These are phyloP conservation scores for Drechslera avenae DNA, from an alignment of 2,329 filamentous ascomycete species.

Conservation along the genomic window DNA sequence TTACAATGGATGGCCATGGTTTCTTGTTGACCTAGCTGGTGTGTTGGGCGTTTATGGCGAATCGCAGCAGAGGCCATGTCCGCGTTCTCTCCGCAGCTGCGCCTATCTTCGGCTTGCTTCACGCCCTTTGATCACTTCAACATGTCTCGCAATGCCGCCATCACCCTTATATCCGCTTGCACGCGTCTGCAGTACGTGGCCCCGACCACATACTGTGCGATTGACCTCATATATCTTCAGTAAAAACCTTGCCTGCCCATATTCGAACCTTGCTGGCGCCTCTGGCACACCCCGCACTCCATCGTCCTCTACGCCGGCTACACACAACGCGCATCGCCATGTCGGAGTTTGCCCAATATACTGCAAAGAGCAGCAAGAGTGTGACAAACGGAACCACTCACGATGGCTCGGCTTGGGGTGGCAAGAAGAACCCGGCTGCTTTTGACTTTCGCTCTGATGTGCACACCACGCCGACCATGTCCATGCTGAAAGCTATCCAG, in stretches of 20 bases:
- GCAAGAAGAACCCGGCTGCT: constrained; percentile 57
- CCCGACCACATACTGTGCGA: constrained; percentile 25
- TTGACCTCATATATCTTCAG: constrained; percentile 38
- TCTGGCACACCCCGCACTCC: constrained; percentile 15
- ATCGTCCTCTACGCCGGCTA: constrained; percentile 11
- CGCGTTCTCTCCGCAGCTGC: constrained; percentile 4
- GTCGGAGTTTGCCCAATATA: constrained; percentile 40
- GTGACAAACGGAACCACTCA: constrained; percentile 18
- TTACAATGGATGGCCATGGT: too few species aligned
- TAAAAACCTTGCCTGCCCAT: constrained; percentile 10
- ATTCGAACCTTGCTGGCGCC: constrained; percentile 7
- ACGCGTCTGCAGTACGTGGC: constrained; percentile 40
- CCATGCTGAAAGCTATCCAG: constrained; percentile 82
- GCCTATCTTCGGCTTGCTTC: constrained; percentile 21
- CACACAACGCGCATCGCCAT: constrained; percentile 32
- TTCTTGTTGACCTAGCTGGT: too few species aligned
- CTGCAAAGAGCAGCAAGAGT: constrained; percentile 35
- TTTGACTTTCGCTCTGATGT: constrained; percentile 60
- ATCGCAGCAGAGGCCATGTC: constrained; percentile 10
- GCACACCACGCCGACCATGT: constrained; percentile 51
- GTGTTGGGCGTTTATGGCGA: neutral
- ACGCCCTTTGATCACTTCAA: constrained; percentile 13
- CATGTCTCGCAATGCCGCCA: constrained; percentile 31
- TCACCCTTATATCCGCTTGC: constrained; percentile 21
- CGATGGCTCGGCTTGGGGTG: constrained; percentile 44